phyloP scores from a whole-genome alignment of 169 alveolate species.

The Plasmodium fragile region DNA sequence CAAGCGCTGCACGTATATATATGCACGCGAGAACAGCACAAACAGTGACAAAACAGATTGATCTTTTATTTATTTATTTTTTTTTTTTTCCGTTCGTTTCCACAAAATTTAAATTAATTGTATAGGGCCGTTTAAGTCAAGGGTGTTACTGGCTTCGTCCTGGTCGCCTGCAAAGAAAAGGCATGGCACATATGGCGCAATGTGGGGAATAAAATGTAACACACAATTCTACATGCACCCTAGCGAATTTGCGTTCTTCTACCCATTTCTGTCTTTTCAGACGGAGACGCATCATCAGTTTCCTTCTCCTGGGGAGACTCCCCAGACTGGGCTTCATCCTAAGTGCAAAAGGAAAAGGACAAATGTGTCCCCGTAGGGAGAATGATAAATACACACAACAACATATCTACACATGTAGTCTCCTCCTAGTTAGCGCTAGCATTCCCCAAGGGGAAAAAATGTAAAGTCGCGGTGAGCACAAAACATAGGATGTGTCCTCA shows the following conservation, averaged over 20 bases:
- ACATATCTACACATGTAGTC: background rate
- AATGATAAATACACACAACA: background rate
- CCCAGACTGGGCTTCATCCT: conserved; percentile 15
- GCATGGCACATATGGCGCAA: background rate
- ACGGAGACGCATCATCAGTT: background rate
- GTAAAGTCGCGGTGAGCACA: background rate
- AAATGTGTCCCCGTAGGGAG: background rate
- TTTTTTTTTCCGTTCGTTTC: background rate
- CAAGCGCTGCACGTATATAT: background rate
- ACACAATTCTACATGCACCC: background rate
- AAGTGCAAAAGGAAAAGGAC: background rate
- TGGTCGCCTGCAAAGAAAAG: background rate
- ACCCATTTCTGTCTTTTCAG: conserved; percentile 27
- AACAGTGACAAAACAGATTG: background rate
- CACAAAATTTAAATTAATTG: conserved; percentile 26
- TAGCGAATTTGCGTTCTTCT: background rate
- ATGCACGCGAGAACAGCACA: background rate
- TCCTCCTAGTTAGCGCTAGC: background rate
- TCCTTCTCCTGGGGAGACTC: background rate
- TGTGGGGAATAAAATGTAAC: background rate
- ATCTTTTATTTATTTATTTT: background rate
- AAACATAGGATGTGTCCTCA: background rate
- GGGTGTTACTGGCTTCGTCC: background rate
- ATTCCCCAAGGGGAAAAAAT: background rate
- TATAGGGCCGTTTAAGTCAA: conserved; percentile 63